phyloP scores from a whole-genome alignment of 805 yeast species.

The Saccharomycopsis microspora region DNA sequence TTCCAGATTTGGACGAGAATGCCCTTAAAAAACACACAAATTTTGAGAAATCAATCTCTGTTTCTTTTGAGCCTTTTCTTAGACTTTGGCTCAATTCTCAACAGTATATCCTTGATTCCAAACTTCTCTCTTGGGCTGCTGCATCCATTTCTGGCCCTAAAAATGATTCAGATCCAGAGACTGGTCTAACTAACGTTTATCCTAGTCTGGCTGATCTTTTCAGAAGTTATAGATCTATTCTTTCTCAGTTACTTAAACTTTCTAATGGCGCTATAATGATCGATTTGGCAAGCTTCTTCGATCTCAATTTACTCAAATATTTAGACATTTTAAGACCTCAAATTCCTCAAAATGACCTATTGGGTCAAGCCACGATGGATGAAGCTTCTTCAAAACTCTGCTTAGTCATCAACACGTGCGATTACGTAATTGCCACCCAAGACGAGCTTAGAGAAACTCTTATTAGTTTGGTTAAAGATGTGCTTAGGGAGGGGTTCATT shows the following conservation, averaged over 20 bases:
- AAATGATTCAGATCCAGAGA: constrained; percentile 24
- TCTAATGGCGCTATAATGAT: constrained; percentile 30
- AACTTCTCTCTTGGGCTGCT: constrained; percentile 51
- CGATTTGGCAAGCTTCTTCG: constrained; percentile 47
- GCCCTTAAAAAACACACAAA: constrained; percentile 20
- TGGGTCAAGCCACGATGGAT: constrained; percentile 28
- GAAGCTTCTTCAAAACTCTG: constrained; percentile 62
- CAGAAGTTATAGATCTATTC: constrained; percentile 57
- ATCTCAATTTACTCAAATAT: constrained; percentile 54
- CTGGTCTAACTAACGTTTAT: constrained; percentile 53
- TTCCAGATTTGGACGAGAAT: neutral
- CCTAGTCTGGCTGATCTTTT: constrained; percentile 85
- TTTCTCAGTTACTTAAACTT: constrained; percentile 58
- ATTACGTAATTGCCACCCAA: constrained; percentile 72
- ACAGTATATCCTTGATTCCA: constrained; percentile 48
- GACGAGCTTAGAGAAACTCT: constrained; percentile 56
- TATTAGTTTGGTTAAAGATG: constrained; percentile 17
- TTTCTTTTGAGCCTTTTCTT: constrained; percentile 76
- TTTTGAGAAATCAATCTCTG: constrained; percentile 38
- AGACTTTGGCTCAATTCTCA: constrained; percentile 82
- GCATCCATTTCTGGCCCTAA: constrained; percentile 10
- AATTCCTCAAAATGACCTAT: constrained; percentile 28
- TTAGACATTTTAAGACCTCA: constrained; percentile 39
- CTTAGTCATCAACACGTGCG: constrained; percentile 76
- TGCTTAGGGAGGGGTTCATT: constrained; percentile 18